Evolutionary conservation across 75 land plant species (phyloP).

Genomic region (Selaginella tamariscina): DNA sequence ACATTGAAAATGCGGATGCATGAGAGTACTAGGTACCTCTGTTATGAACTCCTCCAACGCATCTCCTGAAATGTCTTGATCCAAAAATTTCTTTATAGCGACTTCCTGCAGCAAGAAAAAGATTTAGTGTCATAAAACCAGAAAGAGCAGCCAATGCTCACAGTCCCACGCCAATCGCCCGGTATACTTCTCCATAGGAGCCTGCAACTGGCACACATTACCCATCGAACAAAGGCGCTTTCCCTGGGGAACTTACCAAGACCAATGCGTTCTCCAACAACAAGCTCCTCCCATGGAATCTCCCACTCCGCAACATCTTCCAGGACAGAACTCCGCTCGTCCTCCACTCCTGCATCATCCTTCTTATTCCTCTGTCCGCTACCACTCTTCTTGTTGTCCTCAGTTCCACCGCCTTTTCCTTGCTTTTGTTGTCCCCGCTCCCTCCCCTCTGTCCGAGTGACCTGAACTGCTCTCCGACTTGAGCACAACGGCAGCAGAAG

Average conservation of each 20-base stretch:
- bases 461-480: background rate
- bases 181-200: constrained; percentile 10
- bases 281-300: constrained; percentile 73
- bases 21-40: constrained; percentile 49
- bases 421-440: background rate
- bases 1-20: too few species aligned
- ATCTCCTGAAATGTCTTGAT: constrained; percentile 80
- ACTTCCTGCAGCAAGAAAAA: constrained; percentile 51
- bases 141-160: background rate
- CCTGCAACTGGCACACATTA: background rate
- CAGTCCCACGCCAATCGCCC: constrained; percentile 10
- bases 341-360: constrained; percentile 26
- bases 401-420: constrained; percentile 6
- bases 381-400: constrained; percentile 8
- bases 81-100: constrained; percentile 89
- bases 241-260: constrained; percentile 36
- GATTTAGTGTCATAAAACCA: background rate
- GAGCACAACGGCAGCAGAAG: constrained; percentile 51
- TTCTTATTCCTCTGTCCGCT: constrained; percentile 17
- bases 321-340: constrained; percentile 43
- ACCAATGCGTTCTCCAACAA: constrained; percentile 78
- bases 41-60: constrained; percentile 82
- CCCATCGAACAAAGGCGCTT: background rate
- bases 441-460: background rate
- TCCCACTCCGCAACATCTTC: constrained; percentile 77